Evolutionary conservation across 352 stramenopile genomes (phyloP).

Genomic region (Pythium grandisporangium): DNA sequence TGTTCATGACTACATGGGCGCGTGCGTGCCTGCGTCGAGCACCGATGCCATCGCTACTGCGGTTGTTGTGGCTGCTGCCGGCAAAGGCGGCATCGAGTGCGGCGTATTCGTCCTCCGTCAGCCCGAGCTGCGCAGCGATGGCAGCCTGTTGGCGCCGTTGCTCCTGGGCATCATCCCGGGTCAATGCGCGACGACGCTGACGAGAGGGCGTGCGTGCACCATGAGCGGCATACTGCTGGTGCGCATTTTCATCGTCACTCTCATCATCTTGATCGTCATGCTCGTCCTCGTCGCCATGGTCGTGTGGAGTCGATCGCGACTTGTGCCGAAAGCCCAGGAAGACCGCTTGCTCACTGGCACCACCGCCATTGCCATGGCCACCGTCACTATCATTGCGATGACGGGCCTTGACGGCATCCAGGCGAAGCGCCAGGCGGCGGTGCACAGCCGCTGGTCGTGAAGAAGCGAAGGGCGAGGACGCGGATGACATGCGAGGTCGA

Average conservation of each 20-base stretch:
- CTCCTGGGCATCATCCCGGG: constrained; percentile 53
- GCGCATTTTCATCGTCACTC: too few species aligned
- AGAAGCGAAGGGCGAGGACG: too few species aligned
- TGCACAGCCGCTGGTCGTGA: constrained; percentile 12
- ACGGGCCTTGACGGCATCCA: constrained; percentile 28
- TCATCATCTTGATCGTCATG: not conserved
- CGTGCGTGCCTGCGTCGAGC: too few species aligned
- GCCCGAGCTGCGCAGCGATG: constrained; percentile 49
- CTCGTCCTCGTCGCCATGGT: not conserved
- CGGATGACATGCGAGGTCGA: too few species aligned
- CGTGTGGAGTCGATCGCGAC: too few species aligned
- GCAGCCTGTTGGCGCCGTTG: constrained; percentile 27
- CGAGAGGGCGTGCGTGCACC: too few species aligned
- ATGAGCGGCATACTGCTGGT: too few species aligned
- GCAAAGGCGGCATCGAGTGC: constrained; percentile 51
- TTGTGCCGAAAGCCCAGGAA: too few species aligned
- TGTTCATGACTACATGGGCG: too few species aligned
- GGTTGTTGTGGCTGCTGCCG: not conserved
- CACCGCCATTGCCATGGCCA: not conserved
- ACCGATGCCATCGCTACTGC: too few species aligned
- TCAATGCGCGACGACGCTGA: too few species aligned
- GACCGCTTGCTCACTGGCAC: too few species aligned
- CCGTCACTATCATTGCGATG: not conserved
- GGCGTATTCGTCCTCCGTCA: constrained; percentile 66
- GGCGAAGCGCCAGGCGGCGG: constrained; percentile 36